Evolutionary conservation across 495 filamentous ascomycete species (phyloP).

Genomic region (Penicillium riverlandense): DNA sequence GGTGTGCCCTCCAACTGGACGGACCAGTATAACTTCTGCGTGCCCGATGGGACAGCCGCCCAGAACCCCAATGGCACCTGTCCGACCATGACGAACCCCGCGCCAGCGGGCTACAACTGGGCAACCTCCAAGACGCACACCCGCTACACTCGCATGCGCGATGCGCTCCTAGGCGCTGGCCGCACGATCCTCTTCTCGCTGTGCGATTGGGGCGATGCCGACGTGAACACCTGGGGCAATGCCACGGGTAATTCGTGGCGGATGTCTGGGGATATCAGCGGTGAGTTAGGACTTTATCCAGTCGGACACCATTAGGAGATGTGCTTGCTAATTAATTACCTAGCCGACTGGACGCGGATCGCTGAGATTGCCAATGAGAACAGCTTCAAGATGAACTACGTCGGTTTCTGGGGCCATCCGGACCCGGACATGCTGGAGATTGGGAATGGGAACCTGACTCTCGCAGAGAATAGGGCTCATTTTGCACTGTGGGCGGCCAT

Average conservation of each 20-base stretch:
- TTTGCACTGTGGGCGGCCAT: constrained; percentile 52
- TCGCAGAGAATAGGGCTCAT: constrained; percentile 40
- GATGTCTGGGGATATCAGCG: constrained; percentile 45
- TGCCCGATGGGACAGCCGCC: constrained; percentile 22
- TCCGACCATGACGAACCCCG: constrained; percentile 23
- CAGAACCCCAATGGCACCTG: constrained; percentile 34
- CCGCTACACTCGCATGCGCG: constrained; percentile 52
- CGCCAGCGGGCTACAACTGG: constrained; percentile 47
- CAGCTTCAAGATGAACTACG: constrained; percentile 39
- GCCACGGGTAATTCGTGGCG: constrained; percentile 48
- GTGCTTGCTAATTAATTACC: background rate
- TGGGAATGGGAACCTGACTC: constrained; percentile 52
- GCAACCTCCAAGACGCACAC: constrained; percentile 41
- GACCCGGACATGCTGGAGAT: constrained; percentile 68
- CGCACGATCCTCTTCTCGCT: constrained; percentile 58
- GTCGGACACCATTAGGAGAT: too few relatives aligned
- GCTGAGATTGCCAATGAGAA: constrained; percentile 34
- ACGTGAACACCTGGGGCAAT: constrained; percentile 46
- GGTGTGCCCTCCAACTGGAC: constrained; percentile 35
- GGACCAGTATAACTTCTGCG: constrained; percentile 33
- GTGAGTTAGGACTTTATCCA: constrained; percentile 12
- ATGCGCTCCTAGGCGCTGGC: constrained; percentile 46
- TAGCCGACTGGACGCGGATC: constrained; percentile 36
- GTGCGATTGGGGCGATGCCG: constrained; percentile 56
- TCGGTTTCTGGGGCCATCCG: constrained; percentile 47